These are phyloP conservation scores for Xylaria flabelliformis DNA, from an alignment of 495 filamentous ascomycete species.

Conservation along the genomic window DNA sequence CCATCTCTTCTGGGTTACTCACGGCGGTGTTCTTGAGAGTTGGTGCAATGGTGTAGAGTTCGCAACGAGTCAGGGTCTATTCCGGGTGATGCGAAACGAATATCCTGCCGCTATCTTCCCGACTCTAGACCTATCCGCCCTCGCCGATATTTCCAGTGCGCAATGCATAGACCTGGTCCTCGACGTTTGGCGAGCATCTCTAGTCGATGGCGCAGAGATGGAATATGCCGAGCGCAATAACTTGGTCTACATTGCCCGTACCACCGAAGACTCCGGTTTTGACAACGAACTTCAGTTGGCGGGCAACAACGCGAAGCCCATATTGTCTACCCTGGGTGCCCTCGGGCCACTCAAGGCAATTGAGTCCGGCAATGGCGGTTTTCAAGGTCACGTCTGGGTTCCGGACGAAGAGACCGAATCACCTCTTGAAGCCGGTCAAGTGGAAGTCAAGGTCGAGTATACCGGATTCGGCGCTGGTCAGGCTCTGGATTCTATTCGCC, in stretches of 20 bases:
- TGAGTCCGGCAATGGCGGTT: background rate
- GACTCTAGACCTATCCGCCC: slow-evolving; percentile 13
- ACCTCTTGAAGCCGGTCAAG: background rate
- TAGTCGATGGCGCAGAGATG: background rate
- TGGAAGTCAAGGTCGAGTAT: slow-evolving; percentile 8
- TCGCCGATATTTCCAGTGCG: background rate
- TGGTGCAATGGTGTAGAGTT: background rate
- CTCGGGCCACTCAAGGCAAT: background rate
- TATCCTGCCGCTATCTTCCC: slow-evolving; percentile 6
- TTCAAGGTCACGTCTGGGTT: background rate
- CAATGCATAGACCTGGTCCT: background rate
- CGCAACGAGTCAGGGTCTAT: slow-evolving; percentile 6
- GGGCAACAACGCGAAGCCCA: background rate
- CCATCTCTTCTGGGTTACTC: slow-evolving; percentile 19
- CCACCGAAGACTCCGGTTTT: background rate
- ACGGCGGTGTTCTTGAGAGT: background rate
- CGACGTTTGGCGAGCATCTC: background rate
- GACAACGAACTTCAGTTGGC: background rate
- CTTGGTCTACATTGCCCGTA: background rate
- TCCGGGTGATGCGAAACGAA: slow-evolving; percentile 23
- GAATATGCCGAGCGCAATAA: background rate
- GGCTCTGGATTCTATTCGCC: background rate
- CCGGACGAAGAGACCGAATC: background rate
- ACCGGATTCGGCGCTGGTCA: background rate
- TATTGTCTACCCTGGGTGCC: background rate